phyloP scores from a whole-genome alignment of 345 rosid species.

The Kandelia obovata region DNA sequence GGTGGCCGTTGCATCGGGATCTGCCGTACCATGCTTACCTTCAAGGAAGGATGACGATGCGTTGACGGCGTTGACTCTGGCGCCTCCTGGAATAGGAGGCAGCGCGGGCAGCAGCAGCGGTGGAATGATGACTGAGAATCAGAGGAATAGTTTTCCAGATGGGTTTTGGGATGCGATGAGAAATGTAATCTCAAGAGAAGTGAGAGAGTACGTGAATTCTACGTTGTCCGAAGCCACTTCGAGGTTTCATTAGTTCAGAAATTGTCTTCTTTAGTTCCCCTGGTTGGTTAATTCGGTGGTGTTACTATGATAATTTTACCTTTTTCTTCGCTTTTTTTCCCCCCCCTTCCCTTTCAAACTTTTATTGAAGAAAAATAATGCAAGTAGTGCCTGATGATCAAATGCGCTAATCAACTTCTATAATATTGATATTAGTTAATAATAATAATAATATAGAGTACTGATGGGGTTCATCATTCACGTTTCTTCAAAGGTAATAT shows the following conservation, averaged over 20 bases:
- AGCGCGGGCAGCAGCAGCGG: background rate
- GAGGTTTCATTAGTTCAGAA: constrained; percentile 27
- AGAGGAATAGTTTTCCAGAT: constrained; percentile 30
- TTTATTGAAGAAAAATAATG: no score
- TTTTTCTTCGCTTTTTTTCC: background rate
- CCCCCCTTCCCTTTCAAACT: background rate
- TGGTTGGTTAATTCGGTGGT: background rate
- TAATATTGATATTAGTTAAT: no score
- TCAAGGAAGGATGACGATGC: constrained; percentile 42
- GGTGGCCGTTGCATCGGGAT: background rate
- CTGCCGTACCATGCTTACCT: background rate
- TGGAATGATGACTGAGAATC: constrained; percentile 18
- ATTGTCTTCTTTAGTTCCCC: background rate
- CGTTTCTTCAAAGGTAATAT: no score
- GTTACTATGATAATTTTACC: background rate
- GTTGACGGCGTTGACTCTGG: constrained; percentile 63
- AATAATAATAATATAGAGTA: no score
- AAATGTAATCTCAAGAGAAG: constrained; percentile 64
- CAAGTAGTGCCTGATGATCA: no score
- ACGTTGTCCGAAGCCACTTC: constrained; percentile 22
- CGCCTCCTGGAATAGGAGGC: constrained; percentile 50
- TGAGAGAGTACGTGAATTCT: constrained; percentile 51
- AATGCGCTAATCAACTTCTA: no score
- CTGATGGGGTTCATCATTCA: no score
- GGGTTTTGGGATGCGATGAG: constrained; percentile 72